These are phyloP conservation scores for Massarina eburnea DNA, from an alignment of 2,329 filamentous ascomycete species.

Conservation along the genomic window DNA sequence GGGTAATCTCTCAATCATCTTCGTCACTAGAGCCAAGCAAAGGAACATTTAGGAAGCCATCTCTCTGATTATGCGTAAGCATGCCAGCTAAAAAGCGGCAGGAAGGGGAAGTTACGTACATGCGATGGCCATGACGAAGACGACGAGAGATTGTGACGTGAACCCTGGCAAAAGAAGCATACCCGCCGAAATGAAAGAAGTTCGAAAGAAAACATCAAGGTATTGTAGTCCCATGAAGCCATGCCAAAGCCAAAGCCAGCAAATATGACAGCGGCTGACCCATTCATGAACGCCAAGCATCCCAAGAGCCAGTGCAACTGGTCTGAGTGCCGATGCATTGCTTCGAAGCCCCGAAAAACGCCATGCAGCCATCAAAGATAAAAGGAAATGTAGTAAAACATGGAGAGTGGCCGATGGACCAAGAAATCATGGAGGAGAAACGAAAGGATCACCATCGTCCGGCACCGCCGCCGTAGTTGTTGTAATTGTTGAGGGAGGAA, in stretches of 20 bases:
- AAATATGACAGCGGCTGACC: constrained; percentile 26
- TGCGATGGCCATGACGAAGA: constrained; percentile 49
- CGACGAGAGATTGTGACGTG: constrained; percentile 45
- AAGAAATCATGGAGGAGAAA: constrained; percentile 37
- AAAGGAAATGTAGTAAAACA: constrained; percentile 35
- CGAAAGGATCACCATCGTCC: constrained; percentile 41
- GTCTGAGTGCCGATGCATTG: constrained; percentile 43
- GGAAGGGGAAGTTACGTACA: constrained; percentile 48
- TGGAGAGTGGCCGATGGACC: constrained; percentile 23
- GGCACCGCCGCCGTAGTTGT: constrained; percentile 48
- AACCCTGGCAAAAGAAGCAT: constrained; percentile 39
- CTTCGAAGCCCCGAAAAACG: constrained; percentile 36
- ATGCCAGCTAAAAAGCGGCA: constrained; percentile 41
- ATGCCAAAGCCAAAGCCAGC: constrained; percentile 32
- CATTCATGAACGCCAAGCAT: constrained; percentile 43
- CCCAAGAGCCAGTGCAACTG: constrained; percentile 31
- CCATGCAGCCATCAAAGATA: constrained; percentile 39
- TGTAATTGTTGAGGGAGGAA: constrained; percentile 76
- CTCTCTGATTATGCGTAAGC: constrained; percentile 47
- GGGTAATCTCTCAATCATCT: constrained; percentile 39
- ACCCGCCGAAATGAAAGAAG: constrained; percentile 32
- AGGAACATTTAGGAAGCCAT: constrained; percentile 38
- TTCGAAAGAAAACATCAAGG: constrained; percentile 29
- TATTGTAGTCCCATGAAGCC: constrained; percentile 37
- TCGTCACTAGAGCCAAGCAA: constrained; percentile 42